These are phyloP conservation scores for Capsella rubella DNA, from an alignment of 441 rosid genomes.

Conservation along the genomic window DNA sequence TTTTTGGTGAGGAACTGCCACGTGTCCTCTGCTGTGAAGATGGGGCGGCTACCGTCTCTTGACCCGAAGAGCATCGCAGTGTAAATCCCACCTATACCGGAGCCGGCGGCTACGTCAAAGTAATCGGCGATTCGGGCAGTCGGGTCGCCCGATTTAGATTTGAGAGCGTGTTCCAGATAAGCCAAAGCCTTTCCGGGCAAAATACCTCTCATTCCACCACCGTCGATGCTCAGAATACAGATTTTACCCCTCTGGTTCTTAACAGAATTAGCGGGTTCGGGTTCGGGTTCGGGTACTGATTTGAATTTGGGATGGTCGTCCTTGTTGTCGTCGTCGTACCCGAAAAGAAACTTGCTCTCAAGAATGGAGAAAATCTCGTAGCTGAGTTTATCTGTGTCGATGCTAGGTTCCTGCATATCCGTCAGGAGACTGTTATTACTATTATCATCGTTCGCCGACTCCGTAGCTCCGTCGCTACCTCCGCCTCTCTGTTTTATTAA, in stretches of 20 bases:
- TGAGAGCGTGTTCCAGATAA: conserved; percentile 73
- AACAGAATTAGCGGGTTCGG: conserved; percentile 35
- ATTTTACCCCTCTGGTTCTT: conserved; percentile 94
- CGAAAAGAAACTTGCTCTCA: conserved; percentile 89
- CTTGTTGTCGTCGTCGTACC: conserved; percentile 78
- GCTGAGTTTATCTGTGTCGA: conserved; percentile 93
- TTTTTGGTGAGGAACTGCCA: conserved; percentile 82
- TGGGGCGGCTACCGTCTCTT: conserved; percentile 72
- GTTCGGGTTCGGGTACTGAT: conserved; percentile 42
- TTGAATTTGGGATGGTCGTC: conserved; percentile 70
- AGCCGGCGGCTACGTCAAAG: conserved; percentile 91
- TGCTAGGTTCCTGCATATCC: conserved; percentile 85
- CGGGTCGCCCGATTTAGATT: conserved; percentile 85
- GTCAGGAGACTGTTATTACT: conserved; percentile 39
- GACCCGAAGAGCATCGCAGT: conserved; percentile 87
- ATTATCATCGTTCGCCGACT: conserved; percentile 43
- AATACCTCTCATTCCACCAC: conserved; percentile 91
- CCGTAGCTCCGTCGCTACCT: conserved; percentile 14
- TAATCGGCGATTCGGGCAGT: conserved; percentile 86
- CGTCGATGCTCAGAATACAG: conserved; percentile 82
- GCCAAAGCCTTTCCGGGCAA: conserved; percentile 84
- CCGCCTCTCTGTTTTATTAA: conserved; percentile 34
- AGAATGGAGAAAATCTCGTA: conserved; percentile 95
- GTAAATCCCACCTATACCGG: conserved; percentile 89
- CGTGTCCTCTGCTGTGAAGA: conserved; percentile 79